These are phyloP conservation scores for Fusarium fracticaudum DNA, from an alignment of 2,329 filamentous ascomycete genomes.

Conservation along the genomic window DNA sequence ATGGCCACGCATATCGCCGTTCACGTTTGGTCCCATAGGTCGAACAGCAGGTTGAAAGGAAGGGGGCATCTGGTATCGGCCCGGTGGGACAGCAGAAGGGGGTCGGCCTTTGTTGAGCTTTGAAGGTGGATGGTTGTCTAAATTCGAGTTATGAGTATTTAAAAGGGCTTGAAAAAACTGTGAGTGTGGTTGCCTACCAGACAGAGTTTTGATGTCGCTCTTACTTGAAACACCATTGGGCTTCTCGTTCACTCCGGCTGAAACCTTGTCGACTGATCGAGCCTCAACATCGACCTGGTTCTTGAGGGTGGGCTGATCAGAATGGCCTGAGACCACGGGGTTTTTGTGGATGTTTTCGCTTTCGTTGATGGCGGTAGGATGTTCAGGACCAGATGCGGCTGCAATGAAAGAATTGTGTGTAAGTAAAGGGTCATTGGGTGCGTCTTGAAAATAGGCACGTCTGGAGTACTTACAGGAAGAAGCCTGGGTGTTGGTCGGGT, in stretches of 20 bases:
- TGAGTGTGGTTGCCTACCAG: slow-evolving; percentile 23
- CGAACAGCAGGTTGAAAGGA: slow-evolving; percentile 52
- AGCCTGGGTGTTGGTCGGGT: slow-evolving; percentile 19
- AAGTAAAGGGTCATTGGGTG: slow-evolving; percentile 4
- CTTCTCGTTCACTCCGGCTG: slow-evolving; percentile 18
- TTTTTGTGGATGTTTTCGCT: slow-evolving; percentile 25
- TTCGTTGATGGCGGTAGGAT: slow-evolving; percentile 24
- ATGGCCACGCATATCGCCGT: slow-evolving; percentile 48
- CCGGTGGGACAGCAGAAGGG: slow-evolving; percentile 46
- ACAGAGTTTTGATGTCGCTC: slow-evolving; percentile 23
- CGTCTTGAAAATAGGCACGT: background rate
- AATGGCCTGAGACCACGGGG: slow-evolving; percentile 24
- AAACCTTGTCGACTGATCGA: slow-evolving; percentile 12
- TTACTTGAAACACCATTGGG: slow-evolving; percentile 25
- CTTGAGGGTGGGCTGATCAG: slow-evolving; percentile 37
- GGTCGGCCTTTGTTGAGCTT: slow-evolving; percentile 41
- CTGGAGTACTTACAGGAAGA: slow-evolving; percentile 37
- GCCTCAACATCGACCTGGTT: slow-evolving; percentile 17
- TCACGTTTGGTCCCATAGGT: slow-evolving; percentile 43
- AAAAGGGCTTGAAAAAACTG: background rate
- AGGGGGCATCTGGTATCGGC: slow-evolving; percentile 56
- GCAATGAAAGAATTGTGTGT: slow-evolving; percentile 7
- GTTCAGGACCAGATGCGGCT: slow-evolving; percentile 31
- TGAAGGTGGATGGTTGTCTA: slow-evolving; percentile 24
- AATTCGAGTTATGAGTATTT: slow-evolving; percentile 9